These are phyloP conservation scores for Sicyos baderoa DNA, from an alignment of 306 rosid species.

Conservation along the genomic window DNA sequence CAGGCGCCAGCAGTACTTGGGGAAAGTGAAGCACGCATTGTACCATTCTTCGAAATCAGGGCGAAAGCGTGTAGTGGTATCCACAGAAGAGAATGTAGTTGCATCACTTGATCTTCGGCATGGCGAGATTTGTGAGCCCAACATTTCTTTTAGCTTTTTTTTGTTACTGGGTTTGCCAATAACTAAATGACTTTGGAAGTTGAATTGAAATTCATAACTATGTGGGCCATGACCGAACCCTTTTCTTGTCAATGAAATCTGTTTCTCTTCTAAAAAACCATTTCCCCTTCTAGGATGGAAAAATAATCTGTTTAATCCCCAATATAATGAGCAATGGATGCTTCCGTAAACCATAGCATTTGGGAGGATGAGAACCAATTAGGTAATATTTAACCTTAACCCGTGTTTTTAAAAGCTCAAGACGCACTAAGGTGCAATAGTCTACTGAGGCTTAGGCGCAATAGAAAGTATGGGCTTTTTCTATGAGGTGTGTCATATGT, in stretches of 20 bases:
- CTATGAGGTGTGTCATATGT: too few species aligned
- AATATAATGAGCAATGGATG: background rate
- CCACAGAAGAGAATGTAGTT: slow-evolving; percentile 85
- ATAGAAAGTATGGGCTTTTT: too few species aligned
- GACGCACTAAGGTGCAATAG: too few species aligned
- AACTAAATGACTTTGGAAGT: background rate
- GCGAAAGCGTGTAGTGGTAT: slow-evolving; percentile 85
- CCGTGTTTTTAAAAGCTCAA: too few species aligned
- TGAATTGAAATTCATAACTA: background rate
- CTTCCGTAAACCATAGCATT: background rate
- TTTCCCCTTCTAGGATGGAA: background rate
- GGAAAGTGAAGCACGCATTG: slow-evolving; percentile 86
- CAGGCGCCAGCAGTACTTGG: slow-evolving; percentile 91
- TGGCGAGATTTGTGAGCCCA: slow-evolving; percentile 78
- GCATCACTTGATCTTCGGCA: slow-evolving; percentile 99
- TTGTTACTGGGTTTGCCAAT: background rate
- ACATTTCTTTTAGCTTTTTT: background rate
- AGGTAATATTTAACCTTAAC: too few species aligned
- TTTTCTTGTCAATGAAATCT: too few species aligned
- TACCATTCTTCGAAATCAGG: slow-evolving; percentile 84
- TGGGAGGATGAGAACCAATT: background rate
- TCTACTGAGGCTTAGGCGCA: too few species aligned
- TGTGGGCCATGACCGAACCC: background rate
- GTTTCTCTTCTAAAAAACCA: too few species aligned
- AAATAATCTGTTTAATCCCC: background rate